Percentiles rank a stretch among this genome's conserved stretches.
Evolutionary conservation across 768 basidiomycete species (phyloP).

Genomic region (Auriculariales sp.): DNA sequence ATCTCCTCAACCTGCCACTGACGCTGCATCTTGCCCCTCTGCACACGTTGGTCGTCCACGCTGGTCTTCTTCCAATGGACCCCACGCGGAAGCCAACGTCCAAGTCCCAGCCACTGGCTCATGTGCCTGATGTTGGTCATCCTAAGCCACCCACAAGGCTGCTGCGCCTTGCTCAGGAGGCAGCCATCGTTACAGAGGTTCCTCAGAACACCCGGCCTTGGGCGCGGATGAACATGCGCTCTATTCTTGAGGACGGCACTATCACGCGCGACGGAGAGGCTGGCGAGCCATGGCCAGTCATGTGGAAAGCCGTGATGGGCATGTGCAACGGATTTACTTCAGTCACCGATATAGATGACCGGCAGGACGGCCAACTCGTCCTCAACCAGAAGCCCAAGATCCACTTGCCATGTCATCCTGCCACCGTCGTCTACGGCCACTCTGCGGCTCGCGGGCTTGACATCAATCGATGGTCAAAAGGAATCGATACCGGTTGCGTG

Average conservation of each 20-base stretch:
- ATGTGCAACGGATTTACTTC: conserved; percentile 36
- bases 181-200: conserved; percentile 46
- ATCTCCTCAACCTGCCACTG: conserved; percentile 62
- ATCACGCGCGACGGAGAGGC: conserved; percentile 24
- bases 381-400: neutral
- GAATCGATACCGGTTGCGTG: conserved; percentile 81
- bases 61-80: conserved; percentile 64
- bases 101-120: conserved; percentile 56
- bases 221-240: conserved; percentile 61
- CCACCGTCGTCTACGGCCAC: conserved; percentile 80
- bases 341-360: conserved; percentile 13
- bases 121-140: conserved; percentile 27
- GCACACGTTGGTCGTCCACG: conserved; percentile 71
- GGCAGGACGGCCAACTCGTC: conserved; percentile 19
- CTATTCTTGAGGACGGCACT: conserved; percentile 27
- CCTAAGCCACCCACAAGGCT: conserved; percentile 10
- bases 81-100: conserved; percentile 36
- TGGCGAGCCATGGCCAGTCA: conserved; percentile 60
- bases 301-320: conserved; percentile 58
- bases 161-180: conserved; percentile 50
- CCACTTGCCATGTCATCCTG: conserved; percentile 46
- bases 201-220: conserved; percentile 70
- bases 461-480: conserved; percentile 69
- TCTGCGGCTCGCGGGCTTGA: conserved; percentile 68
- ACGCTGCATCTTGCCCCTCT: conserved; percentile 59